These are phyloP conservation scores for Termitomyces sp. DNA, from an alignment of 768 basidiomycete genomes.

Conservation along the genomic window DNA sequence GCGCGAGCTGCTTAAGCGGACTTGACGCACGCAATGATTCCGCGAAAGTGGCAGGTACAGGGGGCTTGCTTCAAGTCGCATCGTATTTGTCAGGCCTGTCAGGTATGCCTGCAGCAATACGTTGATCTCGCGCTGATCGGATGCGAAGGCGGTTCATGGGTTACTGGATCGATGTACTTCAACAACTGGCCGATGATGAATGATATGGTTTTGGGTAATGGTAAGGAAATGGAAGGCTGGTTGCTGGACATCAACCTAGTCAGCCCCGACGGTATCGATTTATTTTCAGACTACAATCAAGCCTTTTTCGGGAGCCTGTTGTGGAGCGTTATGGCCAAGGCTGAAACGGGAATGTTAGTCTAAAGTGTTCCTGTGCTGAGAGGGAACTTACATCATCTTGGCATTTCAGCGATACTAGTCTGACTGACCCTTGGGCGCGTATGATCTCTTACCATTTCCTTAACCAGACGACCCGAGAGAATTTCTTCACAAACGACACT, in stretches of 20 bases:
- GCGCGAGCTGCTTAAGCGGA: slow-evolving; percentile 51
- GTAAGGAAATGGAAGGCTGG: slow-evolving; percentile 43
- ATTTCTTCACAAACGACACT: slow-evolving; percentile 55
- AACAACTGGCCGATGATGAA: slow-evolving; percentile 57
- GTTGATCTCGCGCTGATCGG: background rate
- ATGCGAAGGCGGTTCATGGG: slow-evolving; percentile 57
- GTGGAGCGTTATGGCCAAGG: slow-evolving; percentile 51
- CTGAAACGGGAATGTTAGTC: slow-evolving; percentile 45
- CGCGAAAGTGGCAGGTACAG: slow-evolving; percentile 52
- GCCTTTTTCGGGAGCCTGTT: slow-evolving; percentile 49
- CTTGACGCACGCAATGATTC: slow-evolving; percentile 59
- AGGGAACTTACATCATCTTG: background rate
- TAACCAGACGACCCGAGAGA: slow-evolving; percentile 51
- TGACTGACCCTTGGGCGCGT: slow-evolving; percentile 61
- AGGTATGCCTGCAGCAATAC: slow-evolving; percentile 28
- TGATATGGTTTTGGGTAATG: slow-evolving; percentile 57
- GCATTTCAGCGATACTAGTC: slow-evolving; percentile 47
- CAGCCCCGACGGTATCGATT: slow-evolving; percentile 44
- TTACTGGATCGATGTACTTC: slow-evolving; percentile 54
- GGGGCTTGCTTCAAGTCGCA: slow-evolving; percentile 65
- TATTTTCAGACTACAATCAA: slow-evolving; percentile 41
- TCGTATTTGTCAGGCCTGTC: slow-evolving; percentile 66
- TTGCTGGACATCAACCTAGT: slow-evolving; percentile 50
- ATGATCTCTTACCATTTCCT: slow-evolving; percentile 71
- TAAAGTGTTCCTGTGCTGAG: background rate